phyloP scores from a whole-genome alignment of 495 filamentous ascomycete genomes.

The Aspergillus incahuasiensis region DNA sequence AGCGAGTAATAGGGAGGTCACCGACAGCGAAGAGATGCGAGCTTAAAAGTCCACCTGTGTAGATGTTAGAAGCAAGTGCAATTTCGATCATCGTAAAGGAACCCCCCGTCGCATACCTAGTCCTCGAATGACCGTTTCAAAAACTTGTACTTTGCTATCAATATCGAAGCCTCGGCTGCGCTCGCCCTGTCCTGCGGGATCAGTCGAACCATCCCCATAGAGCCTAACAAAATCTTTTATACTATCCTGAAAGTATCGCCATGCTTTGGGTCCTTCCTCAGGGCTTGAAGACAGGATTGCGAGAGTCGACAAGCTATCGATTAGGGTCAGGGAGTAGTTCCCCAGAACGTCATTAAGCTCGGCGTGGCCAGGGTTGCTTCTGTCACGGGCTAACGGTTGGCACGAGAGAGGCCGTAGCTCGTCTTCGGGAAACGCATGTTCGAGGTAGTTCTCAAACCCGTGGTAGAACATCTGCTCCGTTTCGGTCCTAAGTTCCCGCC shows the following conservation, averaged over 20 bases:
- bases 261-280: slow-evolving; percentile 54
- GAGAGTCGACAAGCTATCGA: slow-evolving; percentile 90
- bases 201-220: slow-evolving; percentile 78
- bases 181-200: slow-evolving; percentile 64
- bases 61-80: slow-evolving; percentile 1
- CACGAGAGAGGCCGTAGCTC: slow-evolving; percentile 90
- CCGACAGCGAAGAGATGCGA: slow-evolving; percentile 91
- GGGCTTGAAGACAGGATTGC: slow-evolving; percentile 79
- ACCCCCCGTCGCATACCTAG: slow-evolving; percentile 48
- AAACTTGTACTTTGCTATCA: slow-evolving; percentile 96
- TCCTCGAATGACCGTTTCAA: slow-evolving; percentile 93
- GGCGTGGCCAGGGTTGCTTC: slow-evolving; percentile 71
- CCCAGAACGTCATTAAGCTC: slow-evolving; percentile 94
- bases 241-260: slow-evolving; percentile 74
- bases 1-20: slow-evolving; percentile 78
- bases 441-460: slow-evolving; percentile 93
- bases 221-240: slow-evolving; percentile 72
- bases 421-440: slow-evolving; percentile 92
- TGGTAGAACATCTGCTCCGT: slow-evolving; percentile 95
- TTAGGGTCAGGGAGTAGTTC: slow-evolving; percentile 92
- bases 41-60: slow-evolving; percentile 70
- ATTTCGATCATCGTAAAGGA: neutral
- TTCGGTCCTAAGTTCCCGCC: slow-evolving; percentile 53
- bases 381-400: slow-evolving; percentile 74
- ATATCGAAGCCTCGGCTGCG: slow-evolving; percentile 85